Evolutionary conservation across 768 basidiomycete genomes (phyloP), one percentile per base, ranked within the genome.

Genomic region (Agaricus blazei): DNA sequence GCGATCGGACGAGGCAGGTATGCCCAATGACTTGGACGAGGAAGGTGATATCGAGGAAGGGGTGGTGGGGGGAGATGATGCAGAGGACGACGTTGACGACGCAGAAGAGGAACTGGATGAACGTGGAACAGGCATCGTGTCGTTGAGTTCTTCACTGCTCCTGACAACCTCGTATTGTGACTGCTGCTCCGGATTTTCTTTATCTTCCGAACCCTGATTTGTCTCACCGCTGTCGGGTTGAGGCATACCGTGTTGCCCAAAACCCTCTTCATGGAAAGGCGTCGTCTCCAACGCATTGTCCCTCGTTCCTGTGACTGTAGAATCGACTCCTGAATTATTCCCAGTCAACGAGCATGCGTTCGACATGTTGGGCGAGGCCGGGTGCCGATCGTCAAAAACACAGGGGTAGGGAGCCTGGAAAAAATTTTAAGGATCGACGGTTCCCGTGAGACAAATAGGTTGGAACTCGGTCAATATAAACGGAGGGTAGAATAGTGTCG

Each of bases 11-110:
- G 29, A 27, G 34, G 46, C 46, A 8, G 51, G 44, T n/a, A 60
- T 56, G 7, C 57, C 43, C 8, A 54, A 47, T 36, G 54, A 42
- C 31, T 54, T 38, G 19, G 56, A 54, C 3, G 55, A 51, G 2
- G 49, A 52, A 15, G 59, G 56, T 14, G 64, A 47, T 19, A 61
- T 49, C 4, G 65, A 63, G 4, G 64, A 53, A 9, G 63, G 54
- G 34, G 61, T 62, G 2, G 58, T 54, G 1, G 58, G 45, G 28
- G 53, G 36, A 23, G 52, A 47, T 7, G 54, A 43, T 26, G 58
- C 49, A 11, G 60, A 59, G 40, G 55, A 55, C 12, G 62, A 28
- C 4, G 50, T 19, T 19, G 55, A 55, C n/a, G 62, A 47, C 8
- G 50, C 24, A n/a, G 56, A 51, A 14, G 60, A 58, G 37, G 58